Base-by-base conservation (phyloP, 2,329 filamentous ascomycete genomes). In the Paramyrothecium sp. region DNA sequence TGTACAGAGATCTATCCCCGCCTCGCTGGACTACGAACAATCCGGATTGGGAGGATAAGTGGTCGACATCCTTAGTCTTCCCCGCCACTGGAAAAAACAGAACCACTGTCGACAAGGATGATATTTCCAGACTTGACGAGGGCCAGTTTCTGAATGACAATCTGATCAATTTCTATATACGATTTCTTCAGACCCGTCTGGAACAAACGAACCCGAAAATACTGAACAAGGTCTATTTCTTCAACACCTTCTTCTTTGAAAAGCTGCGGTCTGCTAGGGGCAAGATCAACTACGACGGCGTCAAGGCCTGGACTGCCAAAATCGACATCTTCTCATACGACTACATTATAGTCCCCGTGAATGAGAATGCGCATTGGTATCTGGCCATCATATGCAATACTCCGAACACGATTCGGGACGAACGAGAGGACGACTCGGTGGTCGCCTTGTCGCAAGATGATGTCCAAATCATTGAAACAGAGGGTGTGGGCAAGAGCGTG, bases 381-480 rank as follows among this genome's bases (percentile, higher is more conserved):
- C 78, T 98, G 62, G 92, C 92, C 16, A 94, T 99, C 56, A 94
- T 99, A 54, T 97, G 92, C 81, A 97, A 99, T 67, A 82, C 94
- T 2, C 83, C 86, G 3, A 87, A 82, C 54, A 79, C 95, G 21
- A 67, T 85, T 8, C 70, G 60, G 21, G 47, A 56, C 21, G 50
- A 56, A n/a, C 30, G 54, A 17, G 57, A 59, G 7, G 54, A 61
- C 22, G 54, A 62, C 22, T 51, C 26, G 8, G 33, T 57, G 23
- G 16, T 11, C 10, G 22, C 21, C 16, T 54, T 33, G 34, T 33
- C 55, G 12, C 54, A n/a, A 23, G 62, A 60, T 21, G 54, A 54
- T n/a, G 63, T 61, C 3, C 54, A 63, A 20, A 49, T 61, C 5
- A 56, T 62, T n/a, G 55, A 56, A n/a, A 56, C 56, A 33, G 53